Evolutionary conservation across 2,329 filamentous ascomycete species (phyloP), one percentile per base, ranked within the genome.

Genomic region (Chaetomiaceae sp.): DNA sequence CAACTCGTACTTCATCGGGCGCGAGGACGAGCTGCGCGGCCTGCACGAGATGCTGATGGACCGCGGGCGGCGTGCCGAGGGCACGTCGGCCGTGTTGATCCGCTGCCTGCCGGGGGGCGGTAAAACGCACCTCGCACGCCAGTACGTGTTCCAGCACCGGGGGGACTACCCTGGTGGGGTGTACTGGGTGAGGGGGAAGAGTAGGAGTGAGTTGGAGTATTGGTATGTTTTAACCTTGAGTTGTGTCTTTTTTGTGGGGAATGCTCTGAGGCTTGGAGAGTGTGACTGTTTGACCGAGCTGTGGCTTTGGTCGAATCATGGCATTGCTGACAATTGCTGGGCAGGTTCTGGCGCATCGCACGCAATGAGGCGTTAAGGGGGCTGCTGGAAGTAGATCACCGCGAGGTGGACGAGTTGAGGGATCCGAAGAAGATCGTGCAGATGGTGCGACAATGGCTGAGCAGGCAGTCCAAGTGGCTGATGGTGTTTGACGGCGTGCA

Each of bases 101-200:
- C 76, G 78, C 52, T 79, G 78, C 29, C 75, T 81, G 32, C 78
- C 81, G 2, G 83, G 83, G 2, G 77, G 77, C 12, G 83, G 83
- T 2, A 87, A 87, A 62, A 81, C 80, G 1, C 82, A 86, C 56
- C 66, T 86, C 12, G 81, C 81, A 22, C 72, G 83, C 3, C 72
- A 86, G 61, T 86, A 86, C 58, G 74, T 84, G 24, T 84, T 80
- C 55, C 62, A 68, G 4, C 75, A 84, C 55, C 75, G 70, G 29
- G 64, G 71, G 4, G 67, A 76, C 49, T 86, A 82, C 54, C 74
- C 76, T 0, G 81, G 81, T 2, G 83, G 83, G 1, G 71, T 85
- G 35, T 87, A 84, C 60, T 87, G 83, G 83, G 72, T 86, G 14
- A 74, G 80, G 39, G 78, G 80, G 8, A 82, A 79, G 53, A 78